A percentile compares a stretch with the other conserved stretches of the same genome.
Evolutionary conservation across 2,329 filamentous ascomycete genomes (phyloP).

Genomic region (Delphinella strobiligena): DNA sequence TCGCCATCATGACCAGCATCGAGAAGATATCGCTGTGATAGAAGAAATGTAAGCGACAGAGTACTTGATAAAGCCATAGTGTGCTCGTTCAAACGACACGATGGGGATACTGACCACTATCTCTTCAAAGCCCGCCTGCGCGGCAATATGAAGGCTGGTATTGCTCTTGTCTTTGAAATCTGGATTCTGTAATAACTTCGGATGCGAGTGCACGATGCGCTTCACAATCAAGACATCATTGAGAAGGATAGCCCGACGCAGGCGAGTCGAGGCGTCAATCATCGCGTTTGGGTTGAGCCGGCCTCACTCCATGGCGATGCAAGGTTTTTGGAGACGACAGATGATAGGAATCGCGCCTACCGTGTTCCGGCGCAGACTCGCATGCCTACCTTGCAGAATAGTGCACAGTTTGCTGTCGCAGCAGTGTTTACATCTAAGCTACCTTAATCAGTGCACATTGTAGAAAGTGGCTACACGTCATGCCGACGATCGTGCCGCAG

Average conservation of each 20-base stretch:
- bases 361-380: background rate
- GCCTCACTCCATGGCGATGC: conserved; percentile 5
- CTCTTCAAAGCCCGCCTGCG: conserved; percentile 55
- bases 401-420: conserved; percentile 4
- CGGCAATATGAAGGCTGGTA: conserved; percentile 72
- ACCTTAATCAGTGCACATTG: background rate
- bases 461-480: background rate
- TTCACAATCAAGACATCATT: conserved; percentile 61
- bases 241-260: conserved; percentile 70
- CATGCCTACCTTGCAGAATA: background rate
- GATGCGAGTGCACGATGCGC: conserved; percentile 65
- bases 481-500: no score
- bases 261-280: conserved; percentile 65
- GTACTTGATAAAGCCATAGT: no score
- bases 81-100: conserved; percentile 1
- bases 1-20: conserved; percentile 62
- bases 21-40: conserved; percentile 48
- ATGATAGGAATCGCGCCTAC: background rate
- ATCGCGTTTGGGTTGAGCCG: conserved; percentile 26
- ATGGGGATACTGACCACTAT: conserved; percentile 40
- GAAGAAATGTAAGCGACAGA: background rate
- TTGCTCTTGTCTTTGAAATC: conserved; percentile 67
- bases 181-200: conserved; percentile 62
- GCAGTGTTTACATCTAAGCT: background rate
- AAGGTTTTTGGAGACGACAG: background rate